Evolutionary conservation across 495 filamentous ascomycete species (phyloP), one percentile per base, ranked within the genome.

Genomic region (Elasticomyces elasticus): DNA sequence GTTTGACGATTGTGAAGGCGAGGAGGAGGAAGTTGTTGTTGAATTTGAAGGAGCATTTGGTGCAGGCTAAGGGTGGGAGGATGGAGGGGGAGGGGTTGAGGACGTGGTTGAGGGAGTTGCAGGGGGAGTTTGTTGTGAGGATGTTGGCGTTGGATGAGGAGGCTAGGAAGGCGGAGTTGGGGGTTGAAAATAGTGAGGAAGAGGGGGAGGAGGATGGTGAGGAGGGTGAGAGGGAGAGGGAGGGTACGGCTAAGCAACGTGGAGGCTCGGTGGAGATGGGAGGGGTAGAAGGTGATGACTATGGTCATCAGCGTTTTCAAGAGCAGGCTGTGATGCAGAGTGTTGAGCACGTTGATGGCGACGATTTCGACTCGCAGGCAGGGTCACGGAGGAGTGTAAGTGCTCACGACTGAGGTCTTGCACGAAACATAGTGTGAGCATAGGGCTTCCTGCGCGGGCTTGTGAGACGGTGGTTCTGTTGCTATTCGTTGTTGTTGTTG

Each of bases 11-110:
- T 24, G 64, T 76, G 9, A 69, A 83, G 6, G 75, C 79, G 4
- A 73, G 76, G 4, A 79, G 82, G 19, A 76, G 87, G 33, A 90
- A 84, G 52, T 62, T 95, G 19, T 70, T 95, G 5, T 72, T 94
- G 19, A 81, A 78, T 25, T 66, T 98, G 31, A 76, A 80, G 22
- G 87, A 92, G 59, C 80, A 84, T 46, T 71, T 96, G n/a, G 61
- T 78, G 13, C 84, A 94, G 53, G 83, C 85, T 0, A 68, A 74
- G 6, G 72, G 81, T 15, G 82, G 86, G 0, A 76, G 69, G 4
- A 83, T 95, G 79, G 77, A 86, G 28, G 80, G 79, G 5, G 71
- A 72, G 4, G 72, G 75, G 0, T 68, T 96, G 19, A 66, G 67
- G 5, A 69, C 69, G 19, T 92, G 87, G 76, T 65, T 96, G 50